Percentiles rank a stretch among this genome's conserved stretches.
Conservation (phyloP, 176 grass and related monocot genomes). For the Dactylis glomerata region DNA sequence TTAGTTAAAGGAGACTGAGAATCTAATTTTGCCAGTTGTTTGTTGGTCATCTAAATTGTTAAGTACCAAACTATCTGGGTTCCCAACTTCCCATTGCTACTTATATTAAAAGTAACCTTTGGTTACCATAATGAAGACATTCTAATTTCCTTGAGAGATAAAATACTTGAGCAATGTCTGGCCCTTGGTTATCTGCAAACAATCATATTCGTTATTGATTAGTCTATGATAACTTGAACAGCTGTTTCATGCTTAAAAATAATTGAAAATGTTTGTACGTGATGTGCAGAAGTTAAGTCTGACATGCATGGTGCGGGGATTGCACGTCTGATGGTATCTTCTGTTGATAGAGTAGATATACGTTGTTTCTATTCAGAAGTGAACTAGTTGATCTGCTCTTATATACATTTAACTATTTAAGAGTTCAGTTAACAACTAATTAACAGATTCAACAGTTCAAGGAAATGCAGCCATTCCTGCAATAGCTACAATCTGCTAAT, state of each 20-base stretch:
- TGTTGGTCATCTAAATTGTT: neutral
- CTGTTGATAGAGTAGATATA: neutral
- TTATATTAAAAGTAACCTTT: too few species aligned
- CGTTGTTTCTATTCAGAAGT: neutral
- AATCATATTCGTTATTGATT: neutral
- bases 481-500: neutral
- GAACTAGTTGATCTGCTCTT: neutral
- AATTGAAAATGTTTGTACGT: neutral
- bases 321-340: neutral
- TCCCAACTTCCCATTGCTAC: too few species aligned
- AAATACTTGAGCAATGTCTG: too few species aligned
- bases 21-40: neutral
- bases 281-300: neutral
- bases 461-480: neutral
- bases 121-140: too few species aligned
- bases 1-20: neutral
- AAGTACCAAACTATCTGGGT: too few species aligned
- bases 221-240: neutral
- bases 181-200: too few species aligned
- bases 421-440: neutral
- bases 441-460: neutral
- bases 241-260: neutral
- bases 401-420: neutral
- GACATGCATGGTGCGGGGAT: too few species aligned
- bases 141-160: too few species aligned